Evolutionary conservation across 345 rosid genomes (phyloP), one percentile per base, ranked within the genome.

Genomic region (Leavenworthia alabamica): DNA sequence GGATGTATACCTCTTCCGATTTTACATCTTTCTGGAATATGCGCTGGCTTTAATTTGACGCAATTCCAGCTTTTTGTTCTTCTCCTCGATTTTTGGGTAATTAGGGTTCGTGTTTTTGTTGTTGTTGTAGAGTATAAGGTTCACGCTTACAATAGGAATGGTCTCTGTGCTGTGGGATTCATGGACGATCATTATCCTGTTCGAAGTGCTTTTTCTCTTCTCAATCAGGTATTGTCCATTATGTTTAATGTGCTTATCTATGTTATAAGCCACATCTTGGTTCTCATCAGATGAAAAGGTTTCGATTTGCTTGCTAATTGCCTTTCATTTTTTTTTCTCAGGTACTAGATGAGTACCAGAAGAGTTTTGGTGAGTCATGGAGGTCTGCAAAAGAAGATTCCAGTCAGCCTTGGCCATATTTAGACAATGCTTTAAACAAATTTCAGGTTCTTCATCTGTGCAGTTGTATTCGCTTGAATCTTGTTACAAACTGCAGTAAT

Each of bases 141-240:
- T 61, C 97, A 89, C 68, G 70, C 97, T 27, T 93, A 93, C 70
- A 93, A 85, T 71, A 69, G 85, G 41, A 85, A 89, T 76, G 99
- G 99, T 32, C 94, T 93, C 27, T 85, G 94, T 58, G 86, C 80
- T 1, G 27, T 87, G 66, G 97, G 94, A 2, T 93, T 93, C 72
- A 93, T 93, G 99, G 97, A 93, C 66, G 96, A 82, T 81, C 96
- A 85, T 54, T 87, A 89, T 66, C 96, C 99, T 1, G 91, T 93
- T 40, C 86, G 96, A 20, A 93, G 99, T 63, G 82, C 97, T 12
- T 93, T 93, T 56, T 87, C 92, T 28, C 80, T 93, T 77, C 91
- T 89, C 68, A 86, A 79, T 73, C 86, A 89, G 94, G 99, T 92
- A 49, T 1, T 8, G 56, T 41, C 48, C 41, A 12, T 39, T 59